Base-by-base conservation (phyloP, 345 rosid genomes). In the Eucalyptus dawsonii region DNA sequence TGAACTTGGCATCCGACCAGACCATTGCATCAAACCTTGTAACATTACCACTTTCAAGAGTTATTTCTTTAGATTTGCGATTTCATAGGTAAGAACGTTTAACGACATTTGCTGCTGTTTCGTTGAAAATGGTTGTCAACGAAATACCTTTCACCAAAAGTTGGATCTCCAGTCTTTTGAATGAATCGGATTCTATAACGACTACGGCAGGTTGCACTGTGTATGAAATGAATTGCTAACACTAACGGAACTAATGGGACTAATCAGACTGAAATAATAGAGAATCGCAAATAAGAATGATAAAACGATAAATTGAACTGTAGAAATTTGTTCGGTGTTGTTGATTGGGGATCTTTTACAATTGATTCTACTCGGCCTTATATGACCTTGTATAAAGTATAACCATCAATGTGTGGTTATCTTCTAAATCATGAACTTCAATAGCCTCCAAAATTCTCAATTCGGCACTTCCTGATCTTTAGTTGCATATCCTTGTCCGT, bases 141-240 rank as follows among this genome's bases (percentile, higher is more conserved):
- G 0, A 56, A 56, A 56, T 22, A 56, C 13, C 13, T 24, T 56
- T 56, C 27, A 56, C 62, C 6, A 56, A 24, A 56, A 22, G 62
- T 24, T 56, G 29, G 62, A 56, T 56, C 62, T 56, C 1, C 2
- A 1, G 6, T 56, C 13, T 56, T 24, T 56, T 56, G 62, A 56
- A 56, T 56, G 13, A 56, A 56, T 2, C 0, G 6, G 2, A 22
- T 56, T 56, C 3, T 4, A 1, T 56, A 24, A 2, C 2, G 9
- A 56, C 29, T 56, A 9, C 2, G 2, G 0, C 1, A 4, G 6
- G 6, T 22, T 22, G 14, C 29, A 24, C 1, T 56, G 6, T 56
- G 13, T 10, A 56, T 9, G 29, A 29, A 56, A 56, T 24, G 29
- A 10, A 24, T 56, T 56, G 1, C 29, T 56, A 56, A 56, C 29